Base-by-base conservation (phyloP, 2,329 filamentous ascomycete species). In the Xylaria sp. region DNA sequence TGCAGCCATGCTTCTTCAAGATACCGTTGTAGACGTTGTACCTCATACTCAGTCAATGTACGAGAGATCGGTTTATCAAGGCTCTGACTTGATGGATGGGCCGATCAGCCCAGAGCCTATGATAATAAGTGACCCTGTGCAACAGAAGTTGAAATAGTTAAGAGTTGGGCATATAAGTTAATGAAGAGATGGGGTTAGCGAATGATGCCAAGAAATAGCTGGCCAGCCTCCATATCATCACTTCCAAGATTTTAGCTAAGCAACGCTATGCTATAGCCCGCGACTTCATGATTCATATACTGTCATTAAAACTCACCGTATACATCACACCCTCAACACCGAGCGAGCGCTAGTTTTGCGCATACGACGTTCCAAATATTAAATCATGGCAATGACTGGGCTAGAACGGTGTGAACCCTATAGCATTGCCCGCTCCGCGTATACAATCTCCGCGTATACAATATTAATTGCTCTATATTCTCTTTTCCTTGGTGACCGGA, bases 301-400 rank as follows among this genome's bases (percentile, higher is more conserved):
- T 71, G 72, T 66, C 69, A 63, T 69, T 67, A 75, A 69, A 69
- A 71, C 66, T 66, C 65, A 70, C 65, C 16, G 70, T 69, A 75
- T 68, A 73, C 54, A 73, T 74, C 66, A 73, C 57, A 74, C 73
- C 67, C 71, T 69, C 72, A 70, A 69, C 70, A 65, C 69, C 69
- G 66, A 74, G 70, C 70, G 72, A 73, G 63, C 51, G 72, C 70
- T 69, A 65, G 63, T 62, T 53, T 55, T 63, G 69, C 68, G 68
- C 72, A 68, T 75, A 74, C 72, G 69, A 75, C 71, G 71, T 65
- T 71, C 70, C 63, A 42, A 72, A 76, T 74, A 77, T 78, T 77
- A 76, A 76, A 68, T 73, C 69, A 70, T 68, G 73, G 64, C 72
- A 69, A 72, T 73, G 70, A 72, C 71, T 71, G 73, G 75, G 66